A percentile compares a stretch with the other conserved stretches of the same genome.
These are phyloP conservation scores for Spencermartinsiella ligniputridi DNA, from an alignment of 1,139 yeast species.

Conservation along the genomic window DNA sequence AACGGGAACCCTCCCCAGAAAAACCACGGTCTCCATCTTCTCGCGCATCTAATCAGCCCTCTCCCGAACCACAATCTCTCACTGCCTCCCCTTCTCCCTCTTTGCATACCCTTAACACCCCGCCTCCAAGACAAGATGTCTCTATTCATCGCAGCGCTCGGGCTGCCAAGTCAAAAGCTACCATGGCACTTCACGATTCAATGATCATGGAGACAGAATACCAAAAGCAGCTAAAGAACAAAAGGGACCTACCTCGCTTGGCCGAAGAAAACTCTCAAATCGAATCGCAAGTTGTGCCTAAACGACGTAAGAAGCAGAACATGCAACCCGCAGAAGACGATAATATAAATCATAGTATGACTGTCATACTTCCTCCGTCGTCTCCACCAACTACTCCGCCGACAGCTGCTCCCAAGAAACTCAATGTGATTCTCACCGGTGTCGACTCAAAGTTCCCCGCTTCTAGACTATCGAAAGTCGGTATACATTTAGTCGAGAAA, in stretches of 20 bases:
- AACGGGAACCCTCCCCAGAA: background rate
- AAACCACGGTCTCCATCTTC: conserved; percentile 6
- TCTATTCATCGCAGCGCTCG: conserved; percentile 1
- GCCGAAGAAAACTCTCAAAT: conserved; percentile 1
- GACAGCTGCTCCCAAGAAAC: conserved; percentile 12
- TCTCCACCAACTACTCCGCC: conserved; percentile 3
- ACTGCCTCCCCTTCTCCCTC: background rate
- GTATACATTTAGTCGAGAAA: conserved; percentile 30
- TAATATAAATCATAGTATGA: background rate
- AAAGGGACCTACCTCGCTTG: conserved; percentile 4
- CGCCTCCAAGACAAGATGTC: background rate
- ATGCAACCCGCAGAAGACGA: background rate
- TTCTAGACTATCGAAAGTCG: conserved; percentile 22
- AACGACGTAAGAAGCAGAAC: conserved; percentile 2
- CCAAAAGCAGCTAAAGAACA: conserved; percentile 6
- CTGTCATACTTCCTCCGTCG: background rate
- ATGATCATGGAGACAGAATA: conserved; percentile 9
- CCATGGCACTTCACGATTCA: conserved; percentile 3
- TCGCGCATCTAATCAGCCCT: background rate
- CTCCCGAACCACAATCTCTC: background rate
- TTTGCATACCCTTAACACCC: background rate
- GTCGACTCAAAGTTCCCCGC: conserved; percentile 12
- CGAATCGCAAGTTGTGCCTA: conserved; percentile 1
- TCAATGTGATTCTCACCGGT: conserved; percentile 22
- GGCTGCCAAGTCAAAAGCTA: conserved; percentile 7